phyloP scores from a whole-genome alignment of 148 eudicot genomes.

The Chenopodium album region DNA sequence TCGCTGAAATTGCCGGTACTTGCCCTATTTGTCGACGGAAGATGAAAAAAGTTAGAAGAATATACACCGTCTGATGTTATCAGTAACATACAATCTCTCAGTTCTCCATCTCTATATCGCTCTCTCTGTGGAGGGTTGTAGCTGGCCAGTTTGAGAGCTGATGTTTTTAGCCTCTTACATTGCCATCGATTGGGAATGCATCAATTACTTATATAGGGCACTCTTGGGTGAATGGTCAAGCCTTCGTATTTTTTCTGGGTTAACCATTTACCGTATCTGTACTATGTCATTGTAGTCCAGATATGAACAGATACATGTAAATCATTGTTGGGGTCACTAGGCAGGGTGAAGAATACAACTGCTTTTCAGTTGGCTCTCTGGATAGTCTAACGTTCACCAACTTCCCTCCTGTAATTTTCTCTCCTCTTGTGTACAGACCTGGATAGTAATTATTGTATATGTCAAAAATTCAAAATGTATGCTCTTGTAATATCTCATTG shows the following conservation, averaged over 20 bases:
- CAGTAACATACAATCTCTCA: not conserved
- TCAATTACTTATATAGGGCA: constrained; percentile 3
- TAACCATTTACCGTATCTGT: constrained; percentile 12
- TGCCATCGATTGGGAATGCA: not conserved
- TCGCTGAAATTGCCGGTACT: constrained; percentile 60
- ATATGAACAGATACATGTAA: not conserved
- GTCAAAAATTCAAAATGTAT: too few relatives aligned
- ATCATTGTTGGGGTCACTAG: not conserved
- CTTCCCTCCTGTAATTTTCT: not conserved
- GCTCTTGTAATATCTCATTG: not conserved
- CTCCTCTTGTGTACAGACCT: constrained; percentile 3
- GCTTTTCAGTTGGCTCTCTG: not conserved
- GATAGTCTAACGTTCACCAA: not conserved
- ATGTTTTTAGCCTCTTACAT: not conserved
- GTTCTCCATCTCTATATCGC: not conserved
- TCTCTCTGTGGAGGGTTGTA: too few relatives aligned
- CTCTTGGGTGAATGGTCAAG: constrained; percentile 12
- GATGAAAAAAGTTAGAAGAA: constrained; percentile 81
- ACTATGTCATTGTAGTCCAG: constrained; percentile 3
- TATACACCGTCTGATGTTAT: constrained; percentile 51
- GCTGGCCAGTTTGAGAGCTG: not conserved
- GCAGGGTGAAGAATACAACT: not conserved
- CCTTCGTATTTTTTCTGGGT: constrained; percentile 13
- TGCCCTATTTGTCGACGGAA: constrained; percentile 78
- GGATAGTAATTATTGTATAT: not conserved